Percentiles rank a stretch among this genome's conserved stretches.
These are phyloP conservation scores for Hypomyces perniciosus DNA, from an alignment of 2,329 filamentous ascomycete genomes.

Conservation along the genomic window DNA sequence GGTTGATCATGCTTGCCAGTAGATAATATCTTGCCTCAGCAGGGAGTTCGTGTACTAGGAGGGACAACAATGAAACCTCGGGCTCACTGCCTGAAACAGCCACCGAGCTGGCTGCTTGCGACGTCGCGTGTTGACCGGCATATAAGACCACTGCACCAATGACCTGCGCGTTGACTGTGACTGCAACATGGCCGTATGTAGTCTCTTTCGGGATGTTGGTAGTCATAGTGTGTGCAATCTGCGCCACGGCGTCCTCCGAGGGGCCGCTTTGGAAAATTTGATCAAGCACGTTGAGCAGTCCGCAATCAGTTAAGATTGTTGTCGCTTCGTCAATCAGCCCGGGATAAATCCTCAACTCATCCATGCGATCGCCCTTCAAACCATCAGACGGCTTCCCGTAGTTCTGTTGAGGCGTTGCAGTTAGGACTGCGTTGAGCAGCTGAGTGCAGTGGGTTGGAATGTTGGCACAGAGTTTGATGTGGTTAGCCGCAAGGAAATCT, in stretches of 20 bases:
- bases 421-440: conserved; percentile 80
- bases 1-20: conserved; percentile 78
- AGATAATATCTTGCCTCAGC: conserved; percentile 81
- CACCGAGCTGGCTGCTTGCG: conserved; percentile 53
- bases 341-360: conserved; percentile 66
- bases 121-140: conserved; percentile 64
- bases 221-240: conserved; percentile 68
- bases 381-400: conserved; percentile 64
- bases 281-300: conserved; percentile 55
- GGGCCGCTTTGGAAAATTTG: conserved; percentile 55
- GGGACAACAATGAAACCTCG: conserved; percentile 67
- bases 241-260: conserved; percentile 67
- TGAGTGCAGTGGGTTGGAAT: conserved; percentile 82
- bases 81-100: conserved; percentile 35
- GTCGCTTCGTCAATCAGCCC: conserved; percentile 58
- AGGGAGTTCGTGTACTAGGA: conserved; percentile 67
- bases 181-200: conserved; percentile 59
- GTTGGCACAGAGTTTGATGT: conserved; percentile 72
- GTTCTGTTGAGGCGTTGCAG: conserved; percentile 65
- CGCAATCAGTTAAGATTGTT: conserved; percentile 46
- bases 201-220: conserved; percentile 52
- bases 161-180: conserved; percentile 63
- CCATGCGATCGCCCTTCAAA: conserved; percentile 68
- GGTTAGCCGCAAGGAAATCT: conserved; percentile 84
- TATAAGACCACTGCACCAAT: conserved; percentile 81